Evolutionary conservation across 345 rosid species (phyloP).

Genomic region (Pelargonium nanum): DNA sequence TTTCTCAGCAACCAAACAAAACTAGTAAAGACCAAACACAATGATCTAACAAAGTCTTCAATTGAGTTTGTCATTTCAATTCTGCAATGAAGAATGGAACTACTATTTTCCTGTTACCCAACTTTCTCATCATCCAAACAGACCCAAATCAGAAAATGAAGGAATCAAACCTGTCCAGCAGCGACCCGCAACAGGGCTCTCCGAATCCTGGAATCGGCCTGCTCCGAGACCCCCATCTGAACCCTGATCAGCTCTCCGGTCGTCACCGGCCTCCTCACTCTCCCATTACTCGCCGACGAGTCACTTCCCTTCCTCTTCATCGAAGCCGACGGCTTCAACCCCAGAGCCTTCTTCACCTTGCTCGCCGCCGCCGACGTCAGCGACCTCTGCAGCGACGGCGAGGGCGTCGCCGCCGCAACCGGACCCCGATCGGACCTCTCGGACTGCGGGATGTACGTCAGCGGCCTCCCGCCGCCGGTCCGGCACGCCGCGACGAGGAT

Average conservation of each 20-base stretch:
- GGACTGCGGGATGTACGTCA: conserved; percentile 52
- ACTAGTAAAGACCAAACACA: not conserved
- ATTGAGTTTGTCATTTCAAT: too few species aligned
- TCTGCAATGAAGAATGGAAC: too few species aligned
- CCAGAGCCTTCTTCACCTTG: conserved; percentile 84
- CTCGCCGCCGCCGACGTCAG: conserved; percentile 79
- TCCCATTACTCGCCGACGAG: conserved; percentile 14
- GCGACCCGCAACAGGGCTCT: conserved; percentile 76
- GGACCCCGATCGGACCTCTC: conserved; percentile 23
- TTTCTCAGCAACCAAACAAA: not conserved
- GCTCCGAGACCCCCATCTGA: conserved; percentile 80
- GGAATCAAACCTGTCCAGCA: conserved; percentile 61
- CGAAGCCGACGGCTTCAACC: conserved; percentile 53
- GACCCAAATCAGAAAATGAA: conserved; percentile 5
- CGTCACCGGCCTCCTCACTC: conserved; percentile 43
- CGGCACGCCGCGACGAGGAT: conserved; percentile 72
- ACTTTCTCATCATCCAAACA: conserved; percentile 16
- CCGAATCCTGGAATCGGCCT: conserved; percentile 74
- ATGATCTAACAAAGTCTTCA: not conserved
- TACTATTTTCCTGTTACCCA: too few species aligned
- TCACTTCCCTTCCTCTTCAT: conserved; percentile 18
- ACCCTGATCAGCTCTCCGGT: conserved; percentile 70
- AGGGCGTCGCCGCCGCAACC: conserved; percentile 5
- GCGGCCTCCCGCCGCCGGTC: conserved; percentile 55
- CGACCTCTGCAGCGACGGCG: conserved; percentile 62